Evolutionary conservation across 768 basidiomycete species (phyloP), one percentile per base, ranked within the genome.

Genomic region (Pholiota conissans): DNA sequence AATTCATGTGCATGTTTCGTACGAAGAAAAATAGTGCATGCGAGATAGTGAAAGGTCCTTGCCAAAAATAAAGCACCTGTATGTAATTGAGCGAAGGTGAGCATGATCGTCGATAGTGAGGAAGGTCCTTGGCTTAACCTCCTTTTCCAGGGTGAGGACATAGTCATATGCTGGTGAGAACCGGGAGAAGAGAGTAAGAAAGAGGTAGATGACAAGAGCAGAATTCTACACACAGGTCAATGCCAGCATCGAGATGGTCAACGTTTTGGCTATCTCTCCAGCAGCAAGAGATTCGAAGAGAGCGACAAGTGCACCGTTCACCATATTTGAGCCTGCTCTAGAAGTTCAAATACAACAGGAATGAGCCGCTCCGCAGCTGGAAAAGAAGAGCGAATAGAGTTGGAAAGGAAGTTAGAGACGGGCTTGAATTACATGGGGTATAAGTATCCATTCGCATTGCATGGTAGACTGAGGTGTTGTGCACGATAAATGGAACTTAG

Each of bases 1-100:
- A n/a, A n/a, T n/a, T n/a, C n/a, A n/a, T n/a, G n/a, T n/a, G n/a
- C n/a, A n/a, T n/a, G n/a, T n/a, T n/a, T n/a, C n/a, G n/a, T n/a
- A 78, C 78, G 46, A 72, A 52, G 49, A 77, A 67, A 50, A 76
- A 79, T 9, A 79, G 60, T 20, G 68, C 60, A 56, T 73, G 71
- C 10, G 76, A 74, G 24, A 68, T 56, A 1, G 69, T 69, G 70
- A 72, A 76, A 51, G 65, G 52, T 10, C 74, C 73, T 4, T 63
- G 68, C 76, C 78, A 79, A 60, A 77, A 79, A 51, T 76, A 71
- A 47, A 13, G 13, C 13, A 45, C 42, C 42, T 45, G 22, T n/a
- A 39, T 18, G 37, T 3, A 1, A 39, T n/a, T 39, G 14, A 18
- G 20, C 14, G n/a, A 39, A 39, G n/a, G 9, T 39, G 14, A 37